Evolutionary conservation across 2,329 filamentous ascomycete genomes (phyloP), one percentile per base, ranked within the genome.

Genomic region (Alternaria atra): DNA sequence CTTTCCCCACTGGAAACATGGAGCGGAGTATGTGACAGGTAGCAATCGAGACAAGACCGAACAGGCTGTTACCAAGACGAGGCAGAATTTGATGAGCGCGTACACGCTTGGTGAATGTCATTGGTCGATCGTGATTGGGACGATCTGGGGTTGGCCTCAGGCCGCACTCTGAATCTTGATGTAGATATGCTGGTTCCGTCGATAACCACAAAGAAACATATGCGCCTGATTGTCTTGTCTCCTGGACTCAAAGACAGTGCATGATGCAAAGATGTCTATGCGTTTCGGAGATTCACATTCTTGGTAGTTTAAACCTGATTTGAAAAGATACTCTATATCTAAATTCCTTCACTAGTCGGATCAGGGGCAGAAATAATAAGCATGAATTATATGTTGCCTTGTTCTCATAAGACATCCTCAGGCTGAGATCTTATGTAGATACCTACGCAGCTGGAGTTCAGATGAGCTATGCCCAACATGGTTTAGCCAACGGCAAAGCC

Each of bases 1-100:
- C 32, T 27, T 34, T 29, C 29, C 5, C 6, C 9, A 8, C 13
- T 42, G 13, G 39, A 29, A 34, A 32, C 32, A 30, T 25, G 50
- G 32, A 46, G 55, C 48, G 40, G 55, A 58, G 34, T 4, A 39
- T 52, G 48, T 44, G 48, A 58, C 55, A 39, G 27, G 48, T 20
- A 25, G 25, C 35, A 40, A 32, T 30, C 32, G n/a, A 15, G 32
- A 47, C 54, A 54, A 58, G 55, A 30, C 55, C 40, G 48, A 46
- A n/a, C 2, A 44, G 15, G 9, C 44, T n/a, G 13, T 20, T 29
- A 13, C 40, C 55, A 58, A 58, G 48, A 29, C 55, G 23, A 58
- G 55, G 55, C 55, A 58, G 55, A 58, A 35, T 50, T 40, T 27
- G 50, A 23, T 17, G 9, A 32, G 27, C 8, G 32, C 46, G n/a